Evolutionary conservation across 495 filamentous ascomycete genomes (phyloP), one percentile per base, ranked within the genome.

Genomic region (Aspergillus sparsus): DNA sequence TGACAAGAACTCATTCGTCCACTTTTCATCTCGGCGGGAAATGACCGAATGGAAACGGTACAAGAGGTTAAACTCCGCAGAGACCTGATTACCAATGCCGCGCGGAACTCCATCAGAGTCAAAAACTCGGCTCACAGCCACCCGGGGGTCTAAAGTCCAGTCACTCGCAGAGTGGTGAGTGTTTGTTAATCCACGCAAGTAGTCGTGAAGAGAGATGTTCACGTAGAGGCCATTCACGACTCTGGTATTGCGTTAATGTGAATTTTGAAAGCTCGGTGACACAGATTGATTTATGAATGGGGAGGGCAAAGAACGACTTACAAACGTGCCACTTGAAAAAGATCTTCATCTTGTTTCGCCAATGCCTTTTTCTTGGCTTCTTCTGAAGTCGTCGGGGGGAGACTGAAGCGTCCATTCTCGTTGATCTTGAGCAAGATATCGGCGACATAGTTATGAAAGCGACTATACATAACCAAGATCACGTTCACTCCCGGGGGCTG

Each of bases 1-100:
- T 15, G 69, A 60, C 53, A 72, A 70, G 21, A 81, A 69, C 6
- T 68, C 68, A 42, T 77, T 60, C 7, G 74, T 76, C 77, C 78
- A 83, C 16, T 71, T 61, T 49, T 76, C 79, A 58, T 83, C 80
- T 3, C 66, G 63, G 16, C 69, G 56, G 8, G 73, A 78, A 7
- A 80, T 67, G 5, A 74, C 66, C 7, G 75, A 68, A 60, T 83
- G 80, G 71, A 77, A 83, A 12, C 80, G 69, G 56, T 83, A 83
- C 15, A 82, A 70, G 18, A 83, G 61, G 59, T 83, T 83, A 67
- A 83, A 83, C 65, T 83, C 80, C 8, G 71, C 76, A 33, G 70
- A 70, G 35, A 80, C 77, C 58, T 81, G 78, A 62, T 82, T 82
- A n/a, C 80, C 79, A 9, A 69, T 57, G 11, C 75, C 80, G 7